Evolutionary conservation across 2,329 filamentous ascomycete genomes (phyloP).

Genomic region (Fusarium marasasianum): DNA sequence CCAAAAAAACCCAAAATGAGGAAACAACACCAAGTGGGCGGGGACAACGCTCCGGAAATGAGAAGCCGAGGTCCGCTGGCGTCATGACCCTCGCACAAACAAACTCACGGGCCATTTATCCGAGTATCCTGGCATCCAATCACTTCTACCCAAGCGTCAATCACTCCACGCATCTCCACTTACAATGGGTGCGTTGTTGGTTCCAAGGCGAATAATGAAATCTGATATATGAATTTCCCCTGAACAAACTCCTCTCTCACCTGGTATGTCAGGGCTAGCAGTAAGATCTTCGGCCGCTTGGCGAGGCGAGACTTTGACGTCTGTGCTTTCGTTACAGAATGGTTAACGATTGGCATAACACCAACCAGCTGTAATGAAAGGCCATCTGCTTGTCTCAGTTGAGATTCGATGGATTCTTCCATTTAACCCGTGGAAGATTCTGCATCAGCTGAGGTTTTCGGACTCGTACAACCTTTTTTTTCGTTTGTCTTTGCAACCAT

Average conservation of each 20-base stretch:
- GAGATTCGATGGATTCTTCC: background rate
- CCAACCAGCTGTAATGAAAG: background rate
- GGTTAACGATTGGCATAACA: background rate
- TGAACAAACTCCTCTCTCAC: background rate
- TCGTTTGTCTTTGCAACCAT: background rate
- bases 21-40: background rate
- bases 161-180: background rate
- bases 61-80: background rate
- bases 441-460: background rate
- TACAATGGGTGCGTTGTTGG: background rate
- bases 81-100: background rate
- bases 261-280: background rate
- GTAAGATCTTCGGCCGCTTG: background rate
- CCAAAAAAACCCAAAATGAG: background rate
- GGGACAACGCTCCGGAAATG: background rate
- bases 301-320: background rate
- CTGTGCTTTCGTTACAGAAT: conserved; percentile 5
- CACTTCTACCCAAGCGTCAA: background rate
- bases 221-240: background rate
- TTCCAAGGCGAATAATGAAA: background rate
- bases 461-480: background rate
- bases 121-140: conserved; percentile 9
- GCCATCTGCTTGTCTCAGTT: conserved; percentile 6
- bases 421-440: conserved; percentile 4
- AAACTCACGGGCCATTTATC: background rate